Evolutionary conservation across 2,329 filamentous ascomycete species (phyloP), one percentile per base, ranked within the genome.

Genomic region (Fusarium humuli): DNA sequence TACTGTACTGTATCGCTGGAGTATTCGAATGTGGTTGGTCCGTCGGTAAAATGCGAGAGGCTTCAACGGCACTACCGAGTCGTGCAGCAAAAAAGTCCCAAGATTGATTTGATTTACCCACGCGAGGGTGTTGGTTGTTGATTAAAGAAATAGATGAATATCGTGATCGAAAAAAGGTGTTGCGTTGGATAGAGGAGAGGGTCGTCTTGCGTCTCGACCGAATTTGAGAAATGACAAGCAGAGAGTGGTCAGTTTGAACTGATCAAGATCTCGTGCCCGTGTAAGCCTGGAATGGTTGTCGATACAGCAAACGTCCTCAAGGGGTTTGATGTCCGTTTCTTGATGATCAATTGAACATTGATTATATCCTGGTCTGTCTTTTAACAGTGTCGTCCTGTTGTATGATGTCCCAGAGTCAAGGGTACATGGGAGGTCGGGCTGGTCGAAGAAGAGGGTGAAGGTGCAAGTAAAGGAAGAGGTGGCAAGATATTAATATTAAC

Each of bases 31-130:
- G 65, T 70, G 70, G 72, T 75, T 75, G 72, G 67, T 54, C 57
- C 16, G 55, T 60, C 56, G 60, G 65, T 54, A 61, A 63, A 63
- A 67, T 58, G 61, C 56, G 50, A 63, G 49, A 54, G 49, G 29
- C 32, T 70, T 70, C 40, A 61, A 70, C 70, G 72, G 72, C 62
- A 69, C 44, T 70, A 66, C 63, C 63, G 63, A 74, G 47, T 58
- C 45, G 47, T 56, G 69, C 53, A 53, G 66, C 58, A 59, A 67
- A 61, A 52, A 46, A 37, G 42, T 61, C 41, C 58, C 61, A 57
- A 37, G 34, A 37, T 37, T 18, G 34, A 37, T 37, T n/a, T n/a
- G 63, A 68, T 59, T 55, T 71, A 45, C 50, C 45, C 25, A 47
- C 45, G 18, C 45, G 57, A 44, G 44, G 50, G 57, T 50, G 45